Base-by-base conservation (phyloP, 1,139 yeast species). In the Magnusiomyces clavatus region DNA sequence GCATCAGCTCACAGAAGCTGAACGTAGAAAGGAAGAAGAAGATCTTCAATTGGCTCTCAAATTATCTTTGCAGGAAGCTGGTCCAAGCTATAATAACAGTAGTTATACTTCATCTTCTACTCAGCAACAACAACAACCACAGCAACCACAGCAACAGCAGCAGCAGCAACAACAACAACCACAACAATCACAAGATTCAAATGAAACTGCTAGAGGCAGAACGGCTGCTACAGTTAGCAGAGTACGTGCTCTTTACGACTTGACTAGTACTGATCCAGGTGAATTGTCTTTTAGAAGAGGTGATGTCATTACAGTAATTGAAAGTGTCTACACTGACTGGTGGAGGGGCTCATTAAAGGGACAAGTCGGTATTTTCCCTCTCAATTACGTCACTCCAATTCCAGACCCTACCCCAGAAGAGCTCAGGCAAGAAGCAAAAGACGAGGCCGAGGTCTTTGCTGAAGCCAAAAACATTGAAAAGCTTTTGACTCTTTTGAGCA, bases 261-360 rank as follows among this genome's bases (percentile, higher is more conserved):
- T 90, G 47, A 73, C 78, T 17, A 80, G 95, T 1, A 76, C 79
- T 48, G 77, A 73, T 52, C 69, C 70, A 13, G 74, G 73, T n/a
- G 77, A 74, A 58, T 61, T 73, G 46, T 64, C 73, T 10, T 74
- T 73, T 60, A 59, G 64, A 55, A 53, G 64, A 53, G 71, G 75
- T 48, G 70, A 68, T 59, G 55, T 71, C 40, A 90, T 92, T 48
- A 83, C 85, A 1, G 96, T 92, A 1, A 76, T 90, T 48, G 97
- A 89, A 62, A 78, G 86, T 16, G 95, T 86, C 6, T 89, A 89
- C 67, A 77, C 88, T 56, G 97, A 92, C 65, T 92, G 98, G 98
- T 87, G 97, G 86, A 77, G 88, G 60, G 98, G 98, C 4, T 80
- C 92, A 4, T 70, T 90, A 50, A 76, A 79, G 53, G 97, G 97